These are phyloP conservation scores for Tremella fuciformis DNA, from an alignment of 768 basidiomycete species.

Conservation along the genomic window DNA sequence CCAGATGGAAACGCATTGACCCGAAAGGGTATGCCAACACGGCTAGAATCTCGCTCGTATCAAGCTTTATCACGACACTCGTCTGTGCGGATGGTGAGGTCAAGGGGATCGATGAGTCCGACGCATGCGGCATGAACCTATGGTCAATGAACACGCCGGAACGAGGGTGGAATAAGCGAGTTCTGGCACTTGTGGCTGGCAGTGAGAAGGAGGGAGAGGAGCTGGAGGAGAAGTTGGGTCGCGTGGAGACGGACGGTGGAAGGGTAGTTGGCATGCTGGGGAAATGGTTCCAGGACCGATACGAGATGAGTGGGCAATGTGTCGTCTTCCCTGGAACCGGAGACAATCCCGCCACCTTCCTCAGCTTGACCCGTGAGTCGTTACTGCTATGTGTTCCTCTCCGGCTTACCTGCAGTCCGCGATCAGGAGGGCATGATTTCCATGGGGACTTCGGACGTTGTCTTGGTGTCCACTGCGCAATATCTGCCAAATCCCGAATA, in stretches of 20 bases:
- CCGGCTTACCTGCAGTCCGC: not conserved
- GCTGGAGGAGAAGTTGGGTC: constrained; percentile 67
- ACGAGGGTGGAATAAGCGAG: constrained; percentile 62
- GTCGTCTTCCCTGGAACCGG: constrained; percentile 80
- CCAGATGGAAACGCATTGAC: constrained; percentile 58
- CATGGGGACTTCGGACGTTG: constrained; percentile 82
- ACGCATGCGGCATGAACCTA: constrained; percentile 87
- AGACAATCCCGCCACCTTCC: constrained; percentile 82
- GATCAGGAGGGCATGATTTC: constrained; percentile 76
- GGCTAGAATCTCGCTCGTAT: constrained; percentile 70
- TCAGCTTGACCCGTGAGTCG: constrained; percentile 54
- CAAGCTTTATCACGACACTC: constrained; percentile 78
- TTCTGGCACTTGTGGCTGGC: constrained; percentile 65
- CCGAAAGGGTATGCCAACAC: constrained; percentile 58
- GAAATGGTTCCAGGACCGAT: constrained; percentile 69
- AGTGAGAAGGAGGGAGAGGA: constrained; percentile 54
- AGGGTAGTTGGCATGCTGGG: constrained; percentile 64
- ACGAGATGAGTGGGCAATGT: constrained; percentile 72
- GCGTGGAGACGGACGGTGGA: constrained; percentile 73
- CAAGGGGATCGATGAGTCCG: constrained; percentile 78
- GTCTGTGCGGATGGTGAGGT: constrained; percentile 65
- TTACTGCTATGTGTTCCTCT: not conserved
- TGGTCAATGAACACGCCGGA: constrained; percentile 71
- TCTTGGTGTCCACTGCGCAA: constrained; percentile 65
- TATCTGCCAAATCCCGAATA: constrained; percentile 53